phyloP scores from a whole-genome alignment of 1,284 basidiomycete genomes.

The Ganoderma meredithae region DNA sequence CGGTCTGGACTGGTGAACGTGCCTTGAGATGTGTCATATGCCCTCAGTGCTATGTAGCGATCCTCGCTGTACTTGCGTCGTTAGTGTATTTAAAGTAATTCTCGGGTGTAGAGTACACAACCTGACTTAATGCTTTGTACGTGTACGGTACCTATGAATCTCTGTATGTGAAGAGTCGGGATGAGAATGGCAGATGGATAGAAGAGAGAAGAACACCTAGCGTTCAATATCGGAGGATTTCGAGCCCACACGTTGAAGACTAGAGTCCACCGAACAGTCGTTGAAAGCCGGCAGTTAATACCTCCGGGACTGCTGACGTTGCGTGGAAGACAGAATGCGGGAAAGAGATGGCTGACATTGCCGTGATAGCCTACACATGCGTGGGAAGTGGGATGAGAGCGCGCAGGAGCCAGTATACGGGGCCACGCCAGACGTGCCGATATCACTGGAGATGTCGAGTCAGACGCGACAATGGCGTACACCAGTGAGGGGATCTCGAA shows the following conservation, averaged over 20 bases:
- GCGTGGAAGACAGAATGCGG: background rate
- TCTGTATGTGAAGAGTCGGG: constrained; percentile 12
- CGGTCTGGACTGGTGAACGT: background rate
- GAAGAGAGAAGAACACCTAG: background rate
- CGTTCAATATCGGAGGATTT: background rate
- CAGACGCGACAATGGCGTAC: background rate
- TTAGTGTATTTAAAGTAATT: constrained; percentile 29
- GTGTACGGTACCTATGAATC: constrained; percentile 9
- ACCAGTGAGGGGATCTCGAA: background rate
- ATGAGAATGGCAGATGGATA: background rate
- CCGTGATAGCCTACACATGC: constrained; percentile 30
- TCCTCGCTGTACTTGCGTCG: constrained; percentile 19
- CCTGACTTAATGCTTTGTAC: constrained; percentile 26
- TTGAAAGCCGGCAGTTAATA: background rate
- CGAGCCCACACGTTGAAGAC: background rate
- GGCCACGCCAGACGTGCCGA: background rate
- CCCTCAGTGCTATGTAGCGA: constrained; percentile 3
- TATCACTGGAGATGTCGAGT: background rate
- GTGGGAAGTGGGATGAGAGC: constrained; percentile 10
- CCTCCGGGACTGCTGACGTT: background rate
- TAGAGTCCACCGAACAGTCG: background rate
- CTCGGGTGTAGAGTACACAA: constrained; percentile 25
- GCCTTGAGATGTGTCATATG: constrained; percentile 11
- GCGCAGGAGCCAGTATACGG: background rate
- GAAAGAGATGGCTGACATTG: constrained; percentile 6